Conservation (phyloP, 768 basidiomycete species). For the Lactarius tabidus region DNA sequence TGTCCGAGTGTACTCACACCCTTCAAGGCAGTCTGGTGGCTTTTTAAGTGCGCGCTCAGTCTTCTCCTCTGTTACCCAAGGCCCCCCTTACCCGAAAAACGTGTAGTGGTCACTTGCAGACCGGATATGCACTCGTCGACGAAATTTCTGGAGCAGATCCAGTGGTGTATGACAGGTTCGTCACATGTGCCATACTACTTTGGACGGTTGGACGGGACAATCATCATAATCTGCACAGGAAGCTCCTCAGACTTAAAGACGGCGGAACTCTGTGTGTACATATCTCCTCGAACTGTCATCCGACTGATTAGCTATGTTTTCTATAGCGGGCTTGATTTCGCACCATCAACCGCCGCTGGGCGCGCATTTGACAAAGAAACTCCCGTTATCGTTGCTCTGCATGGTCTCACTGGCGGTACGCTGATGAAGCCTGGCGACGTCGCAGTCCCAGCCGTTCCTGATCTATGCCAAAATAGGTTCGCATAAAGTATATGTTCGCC, state of each 20-base stretch:
- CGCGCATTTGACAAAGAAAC: constrained; percentile 35
- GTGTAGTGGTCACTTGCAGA: constrained; percentile 55
- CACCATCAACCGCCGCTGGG: constrained; percentile 36
- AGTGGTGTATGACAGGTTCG: constrained; percentile 54
- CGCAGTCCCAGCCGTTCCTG: not conserved
- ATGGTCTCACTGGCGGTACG: constrained; percentile 47
- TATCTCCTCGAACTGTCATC: not conserved
- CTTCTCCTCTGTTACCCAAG: not conserved
- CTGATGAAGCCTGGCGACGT: constrained; percentile 8
- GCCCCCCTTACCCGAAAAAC: not conserved
- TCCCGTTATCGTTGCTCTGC: constrained; percentile 53
- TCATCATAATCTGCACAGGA: constrained; percentile 33
- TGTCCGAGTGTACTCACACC: constrained; percentile 31
- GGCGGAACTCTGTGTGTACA: constrained; percentile 61
- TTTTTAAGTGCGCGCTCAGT: constrained; percentile 28
- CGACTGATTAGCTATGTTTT: not conserved
- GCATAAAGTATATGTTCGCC: constrained; percentile 85
- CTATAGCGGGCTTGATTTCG: constrained; percentile 58
- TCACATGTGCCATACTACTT: not conserved
- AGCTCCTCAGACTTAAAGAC: constrained; percentile 47
- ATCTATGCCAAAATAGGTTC: constrained; percentile 49
- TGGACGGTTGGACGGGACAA: too few species aligned
- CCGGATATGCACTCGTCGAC: constrained; percentile 53
- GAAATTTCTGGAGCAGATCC: constrained; percentile 56
- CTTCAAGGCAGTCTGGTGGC: constrained; percentile 33